Base-by-base conservation (phyloP, 129 eudicot species). In the Sambucus nigra region DNA sequence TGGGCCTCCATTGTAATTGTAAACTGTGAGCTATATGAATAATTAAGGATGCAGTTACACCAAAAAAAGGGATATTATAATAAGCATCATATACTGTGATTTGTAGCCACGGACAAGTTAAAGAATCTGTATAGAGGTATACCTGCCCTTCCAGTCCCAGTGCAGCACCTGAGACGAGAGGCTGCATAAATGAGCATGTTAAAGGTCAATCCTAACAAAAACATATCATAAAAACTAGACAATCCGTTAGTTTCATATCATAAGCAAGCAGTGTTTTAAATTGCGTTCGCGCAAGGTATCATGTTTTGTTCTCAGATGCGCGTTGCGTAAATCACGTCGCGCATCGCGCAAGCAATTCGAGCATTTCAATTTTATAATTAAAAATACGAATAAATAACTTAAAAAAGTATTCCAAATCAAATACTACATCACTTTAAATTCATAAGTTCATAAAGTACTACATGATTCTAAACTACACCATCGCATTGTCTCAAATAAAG, bases 111-210 rank as follows among this genome's bases (percentile, higher is more conserved):
- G 16, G 20, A n/a, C 3, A 14, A 9, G 48, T 13, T 42, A 16
- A 35, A 35, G 6, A 12, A 35, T 35, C 13, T 35, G 52, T 18
- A 25, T 17, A 29, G 24, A 28, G 38, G 2, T 17, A 39, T 75
- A 91, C 99, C 95, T 91, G 99, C 49, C 99, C 99, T 73, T 86
- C 99, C 58, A 91, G 72, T 59, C 99, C 99, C 23, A 91, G 66
- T 26, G 99, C 99, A 66, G 99, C 99, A 67, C 99, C 99, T 41
- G 95, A 91, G 60, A 91, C 84, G 55, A 91, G 95, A 61, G 99
- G 94, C 99, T 91, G 80, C 81, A 76, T 22, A 41, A 21, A 67
- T 16, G 55, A 46, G 49, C 44, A 64, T 5, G 16, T 51, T 25
- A 53, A 32, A 54, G 57, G 61, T 52, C 26, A 45, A 46, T 48